Conservation (phyloP, 768 basidiomycete genomes). For the Pleurotus pulmonarius region DNA sequence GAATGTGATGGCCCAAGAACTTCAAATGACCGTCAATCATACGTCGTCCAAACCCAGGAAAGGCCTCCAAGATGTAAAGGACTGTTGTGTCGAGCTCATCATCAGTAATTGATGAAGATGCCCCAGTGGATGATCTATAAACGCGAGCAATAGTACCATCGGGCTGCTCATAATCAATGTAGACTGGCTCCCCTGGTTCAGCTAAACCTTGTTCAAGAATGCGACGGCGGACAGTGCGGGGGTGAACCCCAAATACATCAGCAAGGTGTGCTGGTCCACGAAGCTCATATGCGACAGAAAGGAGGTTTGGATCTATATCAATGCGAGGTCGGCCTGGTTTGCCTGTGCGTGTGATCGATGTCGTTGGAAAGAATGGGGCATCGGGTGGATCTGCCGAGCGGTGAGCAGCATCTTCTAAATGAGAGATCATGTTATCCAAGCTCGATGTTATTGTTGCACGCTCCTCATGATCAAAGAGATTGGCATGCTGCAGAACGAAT, state of each 20-base stretch:
- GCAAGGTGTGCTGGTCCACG: constrained; percentile 8
- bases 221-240: constrained; percentile 14
- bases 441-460: background rate
- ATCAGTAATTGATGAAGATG: constrained; percentile 13
- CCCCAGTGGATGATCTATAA: constrained; percentile 7
- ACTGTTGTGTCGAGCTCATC: constrained; percentile 20
- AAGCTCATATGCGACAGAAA: constrained; percentile 6
- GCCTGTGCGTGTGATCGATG: constrained; percentile 10
- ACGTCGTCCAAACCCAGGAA: constrained; percentile 19
- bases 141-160: constrained; percentile 7
- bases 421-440: constrained; percentile 9
- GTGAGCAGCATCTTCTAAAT: constrained; percentile 7
- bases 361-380: background rate
- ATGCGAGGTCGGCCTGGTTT: constrained; percentile 19
- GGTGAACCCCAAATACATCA: constrained; percentile 7
- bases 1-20: constrained; percentile 15
- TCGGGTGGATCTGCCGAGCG: constrained; percentile 11
- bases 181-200: constrained; percentile 15
- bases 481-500: background rate
- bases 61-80: constrained; percentile 16
- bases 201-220: constrained; percentile 14
- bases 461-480: background rate
- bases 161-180: constrained; percentile 7
- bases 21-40: constrained; percentile 20
- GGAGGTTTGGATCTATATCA: constrained; percentile 17